Base-by-base conservation (phyloP, 768 basidiomycete species). In the Royoungia palumana region DNA sequence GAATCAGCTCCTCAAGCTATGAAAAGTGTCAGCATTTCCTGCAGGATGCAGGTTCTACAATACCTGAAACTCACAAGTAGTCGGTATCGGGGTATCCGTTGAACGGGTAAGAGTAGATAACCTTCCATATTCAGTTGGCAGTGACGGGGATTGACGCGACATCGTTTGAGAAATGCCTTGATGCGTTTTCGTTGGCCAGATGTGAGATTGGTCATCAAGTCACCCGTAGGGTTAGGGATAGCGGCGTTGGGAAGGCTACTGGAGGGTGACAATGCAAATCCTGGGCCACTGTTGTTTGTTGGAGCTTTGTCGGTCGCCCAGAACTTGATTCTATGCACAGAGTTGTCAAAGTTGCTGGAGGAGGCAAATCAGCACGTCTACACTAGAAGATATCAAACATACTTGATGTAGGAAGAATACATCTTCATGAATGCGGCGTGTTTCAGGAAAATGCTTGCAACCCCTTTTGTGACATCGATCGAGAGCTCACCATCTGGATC, bases 321-420 rank as follows among this genome's bases (percentile, higher is more conserved):
- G 44, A 82, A 77, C 66, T 86, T 89, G 59, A 97, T 82, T 41
- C 94, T 84, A 53, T 89, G 82, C 11, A 94, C 80, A 2, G 93
- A 89, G 64, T 85, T 91, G 66, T 98, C 94, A 67, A 97, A 98
- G 67, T 95, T 94, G 70, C 91, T 94, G 59, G 30, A 54, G 24
- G 39, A 27, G 24, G 46, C 16, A 30, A 44, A 47, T 56, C 35
- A 66, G 56, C 47, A 47, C 30, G 45, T 34, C 12, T 14, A 41
- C 30, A 41, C 34, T 49, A 9, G 51, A 9, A 35, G 54, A 41
- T 44, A 47, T 9, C 12, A 3, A 34, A 70, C 87, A 64, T 65
- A 93, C 91, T 98, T 97, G 76, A 95, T 95, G 66, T 97, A 99
- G 37, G 87, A 89, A 27, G 93, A 94, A 67, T 99, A 99, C 88